Percentiles rank a stretch among this genome's conserved stretches.
Evolutionary conservation across 192 early-diverging fungal genomes (phyloP).

Genomic region (Coemansia sp.): DNA sequence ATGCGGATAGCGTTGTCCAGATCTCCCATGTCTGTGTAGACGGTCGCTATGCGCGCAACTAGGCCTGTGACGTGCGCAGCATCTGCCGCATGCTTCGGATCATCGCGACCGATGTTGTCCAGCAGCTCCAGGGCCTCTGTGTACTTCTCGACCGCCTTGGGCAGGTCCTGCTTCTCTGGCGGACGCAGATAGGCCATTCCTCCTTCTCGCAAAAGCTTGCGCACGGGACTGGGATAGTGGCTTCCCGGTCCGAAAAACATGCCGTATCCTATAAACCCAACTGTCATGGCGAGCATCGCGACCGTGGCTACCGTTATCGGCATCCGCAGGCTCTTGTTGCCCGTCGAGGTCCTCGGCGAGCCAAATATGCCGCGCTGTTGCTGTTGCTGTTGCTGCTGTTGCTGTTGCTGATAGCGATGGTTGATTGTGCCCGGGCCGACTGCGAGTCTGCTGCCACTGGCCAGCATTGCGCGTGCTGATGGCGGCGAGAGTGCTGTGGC

Average conservation of each 20-base stretch:
- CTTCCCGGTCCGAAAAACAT: slow-evolving; percentile 33
- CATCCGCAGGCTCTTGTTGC: slow-evolving; percentile 17
- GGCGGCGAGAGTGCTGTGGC: background rate
- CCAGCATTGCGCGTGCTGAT: background rate
- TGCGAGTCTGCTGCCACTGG: background rate
- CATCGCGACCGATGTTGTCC: slow-evolving; percentile 27
- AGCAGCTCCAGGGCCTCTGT: slow-evolving; percentile 26
- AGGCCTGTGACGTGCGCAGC: slow-evolving; percentile 44
- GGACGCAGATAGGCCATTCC: slow-evolving; percentile 41
- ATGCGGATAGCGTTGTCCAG: slow-evolving; percentile 32
- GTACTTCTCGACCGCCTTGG: slow-evolving; percentile 42
- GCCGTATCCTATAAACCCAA: slow-evolving; percentile 30
- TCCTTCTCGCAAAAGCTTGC: slow-evolving; percentile 41
- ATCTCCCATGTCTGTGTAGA: slow-evolving; percentile 48
- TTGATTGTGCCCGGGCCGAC: background rate
- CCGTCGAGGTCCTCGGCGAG: background rate
- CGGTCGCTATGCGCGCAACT: slow-evolving; percentile 34
- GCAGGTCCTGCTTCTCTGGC: slow-evolving; percentile 42
- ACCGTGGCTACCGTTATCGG: slow-evolving; percentile 7
- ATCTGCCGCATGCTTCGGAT: slow-evolving; percentile 26
- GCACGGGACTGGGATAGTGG: slow-evolving; percentile 33
- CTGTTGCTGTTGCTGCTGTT: slow-evolving; percentile 8
- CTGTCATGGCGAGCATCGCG: slow-evolving; percentile 2
- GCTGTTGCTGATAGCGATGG: slow-evolving; percentile 4
- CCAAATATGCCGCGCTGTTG: slow-evolving; percentile 16